Evolutionary conservation across 345 rosid genomes (phyloP), one percentile per base, ranked within the genome.

Genomic region (Erucastrum elatum): DNA sequence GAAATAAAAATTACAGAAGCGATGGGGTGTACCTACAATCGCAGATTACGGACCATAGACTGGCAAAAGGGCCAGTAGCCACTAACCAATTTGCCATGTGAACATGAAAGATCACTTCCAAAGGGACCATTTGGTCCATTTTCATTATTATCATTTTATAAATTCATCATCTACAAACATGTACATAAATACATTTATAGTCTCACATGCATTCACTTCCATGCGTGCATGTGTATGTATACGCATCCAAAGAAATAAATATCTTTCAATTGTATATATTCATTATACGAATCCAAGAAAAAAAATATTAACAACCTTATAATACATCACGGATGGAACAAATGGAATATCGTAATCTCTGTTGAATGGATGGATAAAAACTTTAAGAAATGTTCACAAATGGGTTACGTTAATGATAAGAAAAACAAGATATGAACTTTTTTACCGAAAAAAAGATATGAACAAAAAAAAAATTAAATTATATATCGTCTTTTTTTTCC

Each of bases 21-120:
- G 66, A 75, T 75, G 68, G 21, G 78, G 46, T 58, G 72, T 75
- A 75, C 79, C 70, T 56, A 75, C 2, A 58, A 10, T 58, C 67
- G 73, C 73, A 68, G 27, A 41, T 68, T 68, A 75, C 68, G 61
- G 74, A 68, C 68, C 73, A 59, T 75, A 75, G 79, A 68, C 79
- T 75, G 79, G 68, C 73, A 68, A 68, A 68, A 68, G 73, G 79
- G 73, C 74, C 73, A 75, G 67, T 75, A 58, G 67, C 67, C 73
- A 67, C 79, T 75, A 68, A 75, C 79, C 67, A 75, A 75, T 21
- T 75, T 75, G 79, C 79, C 74, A 75, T 75, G 79, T 75, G 74
- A 68, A 59, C 60, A 75, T 75, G 79, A 75, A 75, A 75, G 68
- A 30, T 75, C 79, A 75, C 74, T 59, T 75, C 79, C 35, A 4